Conservation (phyloP, 2,329 filamentous ascomycete genomes). For the Ceratocystis cacaofunesta region DNA sequence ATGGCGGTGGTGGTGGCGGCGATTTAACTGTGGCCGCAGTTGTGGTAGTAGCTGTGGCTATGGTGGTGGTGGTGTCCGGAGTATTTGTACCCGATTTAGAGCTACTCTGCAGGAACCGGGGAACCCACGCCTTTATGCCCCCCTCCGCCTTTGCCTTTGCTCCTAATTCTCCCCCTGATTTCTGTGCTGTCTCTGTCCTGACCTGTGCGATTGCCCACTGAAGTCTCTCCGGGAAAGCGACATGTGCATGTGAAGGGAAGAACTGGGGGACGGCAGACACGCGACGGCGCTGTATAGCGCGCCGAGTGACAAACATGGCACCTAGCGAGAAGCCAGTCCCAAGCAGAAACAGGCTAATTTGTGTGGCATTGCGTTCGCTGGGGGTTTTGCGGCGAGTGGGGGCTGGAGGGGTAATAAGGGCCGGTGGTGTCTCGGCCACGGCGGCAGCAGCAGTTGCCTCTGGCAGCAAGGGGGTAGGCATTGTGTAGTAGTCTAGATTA, state of each 20-base stretch:
- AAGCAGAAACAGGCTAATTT: slow-evolving; percentile 56
- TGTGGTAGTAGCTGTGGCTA: not conserved
- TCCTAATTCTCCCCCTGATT: not conserved
- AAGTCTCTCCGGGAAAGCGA: slow-evolving; percentile 24
- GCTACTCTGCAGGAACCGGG: not conserved
- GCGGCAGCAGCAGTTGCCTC: not conserved
- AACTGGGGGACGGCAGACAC: slow-evolving; percentile 51
- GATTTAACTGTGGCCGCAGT: not conserved
- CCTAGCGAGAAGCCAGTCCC: slow-evolving; percentile 63
- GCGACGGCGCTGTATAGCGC: slow-evolving; percentile 51
- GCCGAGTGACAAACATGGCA: slow-evolving; percentile 55
- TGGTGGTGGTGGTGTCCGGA: not conserved
- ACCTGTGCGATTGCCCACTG: not conserved
- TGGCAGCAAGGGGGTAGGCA: not conserved
- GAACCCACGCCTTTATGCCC: not conserved
- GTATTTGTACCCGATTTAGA: not conserved
- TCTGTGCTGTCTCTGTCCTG: not conserved
- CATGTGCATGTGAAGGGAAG: slow-evolving; percentile 46
- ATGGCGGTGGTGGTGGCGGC: not conserved
- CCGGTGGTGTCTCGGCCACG: not conserved
- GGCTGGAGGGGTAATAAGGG: slow-evolving; percentile 7
- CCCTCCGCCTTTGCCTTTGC: not conserved
- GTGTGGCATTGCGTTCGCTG: slow-evolving; percentile 39
- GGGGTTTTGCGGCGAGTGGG: slow-evolving; percentile 21
- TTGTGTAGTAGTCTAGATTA: not conserved